Evolutionary conservation across 345 rosid genomes (phyloP), one percentile per base, ranked within the genome.

Genomic region (Combretum micranthum): DNA sequence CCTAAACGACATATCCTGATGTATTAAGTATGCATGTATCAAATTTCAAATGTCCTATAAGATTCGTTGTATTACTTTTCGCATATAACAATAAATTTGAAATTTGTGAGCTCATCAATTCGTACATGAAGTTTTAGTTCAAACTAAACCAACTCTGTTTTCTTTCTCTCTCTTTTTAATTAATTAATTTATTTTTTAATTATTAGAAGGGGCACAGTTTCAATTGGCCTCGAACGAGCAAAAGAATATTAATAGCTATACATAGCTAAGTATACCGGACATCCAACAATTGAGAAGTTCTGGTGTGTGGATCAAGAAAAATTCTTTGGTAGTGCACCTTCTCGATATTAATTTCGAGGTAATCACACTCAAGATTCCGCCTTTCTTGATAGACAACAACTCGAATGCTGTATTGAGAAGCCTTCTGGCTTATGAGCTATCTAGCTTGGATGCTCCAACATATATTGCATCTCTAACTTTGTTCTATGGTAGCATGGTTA

Each of bases 401-500:
- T 47, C 63, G 0, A 45, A 53, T 8, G 53, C 51, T 0, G 0
- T 59, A 8, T 42, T 59, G 26, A 37, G 63, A 50, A 59, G 32
- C 63, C 23, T 59, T 9, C 2, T 59, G 54, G 63, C 63, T 37
- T 59, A 59, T 0, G 54, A 59, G 44, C 55, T 47, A 42, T 26
- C 53, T 46, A 37, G 50, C 22, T 13, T 44, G 9, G 48, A 26
- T 2, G 12, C 63, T 4, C 0, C 54, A 20, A 44, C 53, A 0
- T 59, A 37, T 22, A n/a, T 59, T 53, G 50, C 63, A 17, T 37
- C 44, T 19, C 20, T 44, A 0, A 47, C 63, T 0, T 18, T 59
- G 52, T 59, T 59, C 53, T 42, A 47, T 21, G 47, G 0, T 21
- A 59, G 63, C 44, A 26, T 59, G 13, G 39, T 59, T 6, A 53